Base-by-base conservation (phyloP, 225 moss, liverwort and hornwort genomes). In the Pseudisothecium myosuroides region DNA sequence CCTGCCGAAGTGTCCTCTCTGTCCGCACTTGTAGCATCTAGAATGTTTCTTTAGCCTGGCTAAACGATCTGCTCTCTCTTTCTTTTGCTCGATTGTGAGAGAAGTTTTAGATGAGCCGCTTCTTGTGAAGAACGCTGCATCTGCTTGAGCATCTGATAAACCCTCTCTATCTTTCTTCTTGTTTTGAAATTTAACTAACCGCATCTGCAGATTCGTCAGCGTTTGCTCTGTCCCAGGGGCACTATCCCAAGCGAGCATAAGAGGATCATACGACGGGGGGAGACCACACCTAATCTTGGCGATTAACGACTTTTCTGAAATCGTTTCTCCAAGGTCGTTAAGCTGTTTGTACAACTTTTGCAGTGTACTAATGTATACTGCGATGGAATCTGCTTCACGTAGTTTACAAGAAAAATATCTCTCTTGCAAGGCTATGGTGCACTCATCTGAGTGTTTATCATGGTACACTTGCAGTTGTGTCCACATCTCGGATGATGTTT, bases 111-210 rank as follows among this genome's bases (percentile, higher is more conserved):
- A 67, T 37, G 67, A 37, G 21, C 11, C 21, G 1, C 37, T 67
- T 6, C 1, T n/a, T 0, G 5, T 67, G 3, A n/a, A 67, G 21
- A n/a, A 67, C 3, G 37, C 1, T 12, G 37, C 2, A 67, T 67
- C 67, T 6, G 5, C 37, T n/a, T 67, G 67, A 10, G 6, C 67
- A 67, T 37, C 21, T 1, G 21, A 21, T 1, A 67, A 11, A 32
- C 12, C 68, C 21, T 68, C 68, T n/a, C 68, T 2, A 12, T n/a
- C 12, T 4, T 68, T 68, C 1, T 68, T 68, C 4, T n/a, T 68
- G 6, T 68, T 68, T 0, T 68, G 68, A 12, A 12, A 68, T 1
- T 68, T n/a, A 0, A 68, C n/a, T 16, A 68, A 36, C 0, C 7
- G 4, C 11, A n/a, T 68, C 4, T 68, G 4, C 0, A 68, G n/a